Base-by-base conservation (phyloP, 2,329 filamentous ascomycete species). In the Pseudocercospora musae region DNA sequence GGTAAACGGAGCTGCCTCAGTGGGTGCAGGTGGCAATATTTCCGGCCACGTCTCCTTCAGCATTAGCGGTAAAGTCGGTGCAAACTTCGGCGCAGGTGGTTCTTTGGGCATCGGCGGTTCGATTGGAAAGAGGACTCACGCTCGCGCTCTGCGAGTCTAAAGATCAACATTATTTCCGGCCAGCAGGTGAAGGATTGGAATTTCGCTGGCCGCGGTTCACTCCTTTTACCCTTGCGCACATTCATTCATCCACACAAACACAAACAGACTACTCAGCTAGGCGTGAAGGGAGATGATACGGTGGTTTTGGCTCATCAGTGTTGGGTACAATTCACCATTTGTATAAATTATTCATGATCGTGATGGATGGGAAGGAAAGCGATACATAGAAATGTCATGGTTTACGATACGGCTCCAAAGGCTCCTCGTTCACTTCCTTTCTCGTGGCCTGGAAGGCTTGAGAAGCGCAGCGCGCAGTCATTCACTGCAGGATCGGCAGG, bases 101-200 rank as follows among this genome's bases (percentile, higher is more conserved):
- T 37, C 31, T 2, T 18, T 54, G 8, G 50, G 50, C 8, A 2
- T 52, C 20, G 50, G 42, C 23, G 57, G 29, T 4, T 23, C 33
- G 8, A 23, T 49, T 25, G 33, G 56, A 18, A 57, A 57, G 53
- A 46, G 58, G 20, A 49, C 27, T 18, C 58, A 60, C 44, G 58
- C 62, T 49, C 62, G 62, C 23, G 53, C 62, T 23, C 62, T 63
- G 1, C 60, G 60, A 40, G 50, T 61, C 27, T 57, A 44, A 58
- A 18, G 4, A 37, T 33, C 7, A 23, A 42, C 5, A 25, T 49
- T 13, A 15, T 31, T 42, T 21, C 31, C 54, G 54, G 40, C 54
- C 54, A 57, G 54, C 23, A n/a, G 54, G 48, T 52, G 18, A 29
- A 44, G 21, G 31, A 18, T 44, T 57, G 2, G 8, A 11, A 44